Evolutionary conservation across 2,329 filamentous ascomycete genomes (phyloP), one percentile per base, ranked within the genome.

Genomic region (Blastomyces percursus): DNA sequence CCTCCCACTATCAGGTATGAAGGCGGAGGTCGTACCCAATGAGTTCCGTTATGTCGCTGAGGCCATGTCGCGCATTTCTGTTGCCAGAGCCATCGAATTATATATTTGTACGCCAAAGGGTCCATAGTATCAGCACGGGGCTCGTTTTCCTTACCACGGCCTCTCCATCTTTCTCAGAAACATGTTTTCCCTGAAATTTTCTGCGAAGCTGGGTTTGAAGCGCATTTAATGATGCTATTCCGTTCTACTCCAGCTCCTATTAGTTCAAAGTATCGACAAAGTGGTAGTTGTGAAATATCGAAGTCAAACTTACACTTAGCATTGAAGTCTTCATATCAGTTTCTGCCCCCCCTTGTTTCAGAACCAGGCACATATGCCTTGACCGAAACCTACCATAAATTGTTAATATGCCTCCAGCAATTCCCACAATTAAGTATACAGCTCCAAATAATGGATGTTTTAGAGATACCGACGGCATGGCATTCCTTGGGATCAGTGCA

Each of bases 401-500:
- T n/a, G 59, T 46, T 8, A 60, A 5, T 2, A 51, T 40, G 7
- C 46, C 59, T 19, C 46, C 59, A 24, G n/a, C 44, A 1, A 60
- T 38, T 16, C 59, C 59, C 6, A 60, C 46, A 40, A 21, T 6
- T 11, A 60, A 11, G 21, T 60, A 60, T 19, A 24, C 46, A 16
- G 44, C 35, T 52, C 59, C 59, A 51, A 60, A 60, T 27, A 52
- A 12, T n/a, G 59, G 59, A 38, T 60, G 24, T 30, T 51, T 51
- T 24, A 60, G 9, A 38, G 19, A 19, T 12, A 11, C 19, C 40
- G 48, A 51, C 14, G 59, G 59, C 21, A 60, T 27, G n/a, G 21
- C 35, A 40, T 40, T 14, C 19, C 46, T 40, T 42, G 59, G 46
- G 12, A 60, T n/a, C 3, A 60, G 19, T 24, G 59, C 46, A 52